Evolutionary conservation across 768 basidiomycete species (phyloP), one percentile per base, ranked within the genome.

Genomic region (Terana coerulea): DNA sequence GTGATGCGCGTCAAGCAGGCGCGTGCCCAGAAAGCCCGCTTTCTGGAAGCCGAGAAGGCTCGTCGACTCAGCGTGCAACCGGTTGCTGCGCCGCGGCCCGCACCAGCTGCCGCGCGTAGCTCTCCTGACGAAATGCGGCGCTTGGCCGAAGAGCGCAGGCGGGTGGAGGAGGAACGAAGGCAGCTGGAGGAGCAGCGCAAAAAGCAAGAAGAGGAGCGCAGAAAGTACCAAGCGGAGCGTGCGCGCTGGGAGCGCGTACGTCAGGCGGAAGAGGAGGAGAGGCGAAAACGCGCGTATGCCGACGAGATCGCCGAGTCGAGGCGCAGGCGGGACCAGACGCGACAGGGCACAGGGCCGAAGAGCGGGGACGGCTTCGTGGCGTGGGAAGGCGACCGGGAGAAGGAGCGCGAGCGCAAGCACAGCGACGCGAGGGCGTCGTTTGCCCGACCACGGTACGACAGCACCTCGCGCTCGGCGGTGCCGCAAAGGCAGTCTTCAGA

Each of bases 1-100:
- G 77, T 83, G n/a, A 69, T 87, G 61, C 83, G 84, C 47, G 77
- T 78, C 65, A 84, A 82, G 71, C 84, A 83, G 72, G 80, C 80
- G 59, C 81, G 83, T 37, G 85, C 84, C 65, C 81, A 86, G 67
- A 86, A 86, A 70, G 83, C 81, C 37, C 76, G 67, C 37, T 86
- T 88, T 59, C 70, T 88, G 43, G 77, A 78, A 58, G 73, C 73
- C 29, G 79, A 79, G 57, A 61, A 66, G 44, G 67, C 62, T 25
- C 68, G 64, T 39, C 46, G 55, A 7, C 19, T 48, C 14, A 47
- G 47, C 21, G 31, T 14, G 34, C 30, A 33, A 29, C 17, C 42
- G 42, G 7, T 17, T 29, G n/a, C n/a, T n/a, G 9, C 42, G 8
- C 42, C 42, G 19, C 42, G 42, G 6, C 29, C n/a, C 42, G 26